Evolutionary conservation across 1,284 basidiomycete species (phyloP).

Genomic region (Pseudozyma flocculosa): DNA sequence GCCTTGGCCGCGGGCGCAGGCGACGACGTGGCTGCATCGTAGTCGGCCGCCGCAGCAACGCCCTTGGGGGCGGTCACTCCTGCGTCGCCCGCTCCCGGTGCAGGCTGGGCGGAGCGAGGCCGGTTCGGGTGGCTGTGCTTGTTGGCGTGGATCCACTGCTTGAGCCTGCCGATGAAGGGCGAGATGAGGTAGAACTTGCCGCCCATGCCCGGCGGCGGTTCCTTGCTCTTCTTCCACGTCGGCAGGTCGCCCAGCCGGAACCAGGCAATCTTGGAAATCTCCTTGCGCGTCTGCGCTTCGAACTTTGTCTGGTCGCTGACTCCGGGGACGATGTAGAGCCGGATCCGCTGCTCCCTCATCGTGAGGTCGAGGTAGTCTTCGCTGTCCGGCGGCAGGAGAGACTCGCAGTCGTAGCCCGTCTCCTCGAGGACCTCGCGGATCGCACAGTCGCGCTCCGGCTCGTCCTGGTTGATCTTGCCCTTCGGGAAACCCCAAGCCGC

Average conservation of each 20-base stretch:
- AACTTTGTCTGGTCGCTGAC: slow-evolving; percentile 88
- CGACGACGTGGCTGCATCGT: not conserved
- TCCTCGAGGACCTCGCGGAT: slow-evolving; percentile 63
- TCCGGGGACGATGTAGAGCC: slow-evolving; percentile 85
- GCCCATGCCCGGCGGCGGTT: slow-evolving; percentile 59
- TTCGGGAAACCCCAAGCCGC: slow-evolving; percentile 98
- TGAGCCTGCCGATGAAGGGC: slow-evolving; percentile 72
- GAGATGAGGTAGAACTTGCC: slow-evolving; percentile 93
- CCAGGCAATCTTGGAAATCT: slow-evolving; percentile 99
- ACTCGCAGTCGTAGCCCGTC: slow-evolving; percentile 53
- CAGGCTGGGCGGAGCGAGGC: too few species aligned
- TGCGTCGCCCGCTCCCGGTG: too few species aligned
- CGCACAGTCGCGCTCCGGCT: slow-evolving; percentile 60
- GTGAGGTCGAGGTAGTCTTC: slow-evolving; percentile 76
- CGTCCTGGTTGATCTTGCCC: slow-evolving; percentile 97
- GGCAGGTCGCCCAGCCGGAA: slow-evolving; percentile 86
- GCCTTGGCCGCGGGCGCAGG: slow-evolving; percentile 1
- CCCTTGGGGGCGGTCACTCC: too few species aligned
- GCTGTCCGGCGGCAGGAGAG: slow-evolving; percentile 42
- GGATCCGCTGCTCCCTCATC: slow-evolving; percentile 84
- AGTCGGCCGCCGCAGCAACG: too few species aligned
- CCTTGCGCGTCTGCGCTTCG: slow-evolving; percentile 91
- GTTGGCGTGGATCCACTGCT: slow-evolving; percentile 53
- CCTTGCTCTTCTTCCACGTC: slow-evolving; percentile 82
- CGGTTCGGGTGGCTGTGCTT: slow-evolving; percentile 44